phyloP scores from a whole-genome alignment of 768 basidiomycete species.

The Strobilomyces dryophilus region DNA sequence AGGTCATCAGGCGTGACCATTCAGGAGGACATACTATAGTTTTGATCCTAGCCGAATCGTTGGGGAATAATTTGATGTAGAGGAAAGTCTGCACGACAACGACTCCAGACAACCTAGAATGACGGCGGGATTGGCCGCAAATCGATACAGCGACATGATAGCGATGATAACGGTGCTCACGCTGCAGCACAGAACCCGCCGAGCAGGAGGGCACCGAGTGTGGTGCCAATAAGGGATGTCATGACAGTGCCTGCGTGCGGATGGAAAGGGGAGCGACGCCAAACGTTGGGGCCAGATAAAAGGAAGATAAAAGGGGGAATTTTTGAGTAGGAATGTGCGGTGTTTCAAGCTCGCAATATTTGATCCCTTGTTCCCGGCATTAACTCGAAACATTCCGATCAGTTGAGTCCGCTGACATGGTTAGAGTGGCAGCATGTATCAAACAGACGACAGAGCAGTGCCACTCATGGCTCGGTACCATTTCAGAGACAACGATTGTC shows the following conservation, averaged over 20 bases:
- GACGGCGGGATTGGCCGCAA: background rate
- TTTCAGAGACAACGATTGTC: too few species aligned
- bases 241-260: conserved; percentile 2
- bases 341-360: background rate
- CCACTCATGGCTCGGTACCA: too few species aligned
- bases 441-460: background rate
- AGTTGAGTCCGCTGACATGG: background rate
- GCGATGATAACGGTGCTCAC: conserved; percentile 11
- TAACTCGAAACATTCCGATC: background rate
- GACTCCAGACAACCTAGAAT: conserved; percentile 26
- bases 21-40: conserved; percentile 14
- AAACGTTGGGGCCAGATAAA: background rate
- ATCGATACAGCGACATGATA: background rate
- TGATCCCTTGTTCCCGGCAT: background rate
- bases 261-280: background rate
- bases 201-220: conserved; percentile 27
- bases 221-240: conserved; percentile 14
- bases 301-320: background rate
- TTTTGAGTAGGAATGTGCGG: background rate
- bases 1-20: background rate
- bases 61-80: conserved; percentile 29
- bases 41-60: conserved; percentile 20
- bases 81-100: conserved; percentile 26
- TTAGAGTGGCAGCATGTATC: background rate
- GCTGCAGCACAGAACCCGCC: conserved; percentile 28